These are phyloP conservation scores for Annulohypoxylon moriforme DNA, from an alignment of 495 filamentous ascomycete genomes.

Conservation along the genomic window DNA sequence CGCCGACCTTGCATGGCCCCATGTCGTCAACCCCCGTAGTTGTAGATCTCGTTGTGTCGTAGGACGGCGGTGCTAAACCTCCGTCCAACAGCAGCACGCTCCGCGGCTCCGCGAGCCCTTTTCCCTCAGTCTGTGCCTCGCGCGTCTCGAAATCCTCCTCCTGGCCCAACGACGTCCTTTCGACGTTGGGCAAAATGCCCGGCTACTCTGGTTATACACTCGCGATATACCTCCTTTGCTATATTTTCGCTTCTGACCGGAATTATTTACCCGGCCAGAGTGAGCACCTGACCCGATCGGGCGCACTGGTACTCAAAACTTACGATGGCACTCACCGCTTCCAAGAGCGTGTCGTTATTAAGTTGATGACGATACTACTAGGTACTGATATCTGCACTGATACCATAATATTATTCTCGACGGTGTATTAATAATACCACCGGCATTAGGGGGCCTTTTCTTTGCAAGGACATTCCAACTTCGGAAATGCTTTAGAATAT, in stretches of 20 bases:
- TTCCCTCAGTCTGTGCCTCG: background rate
- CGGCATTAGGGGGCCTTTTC: conserved; percentile 5
- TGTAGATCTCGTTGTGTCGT: conserved; percentile 41
- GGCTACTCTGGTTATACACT: conserved; percentile 13
- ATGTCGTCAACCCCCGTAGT: conserved; percentile 30
- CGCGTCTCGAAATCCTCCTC: background rate
- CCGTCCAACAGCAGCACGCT: conserved; percentile 32
- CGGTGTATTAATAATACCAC: conserved; percentile 29
- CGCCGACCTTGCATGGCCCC: conserved; percentile 43
- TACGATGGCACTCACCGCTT: conserved; percentile 38
- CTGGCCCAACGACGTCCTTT: conserved; percentile 10
- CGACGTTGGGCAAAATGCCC: conserved; percentile 4
- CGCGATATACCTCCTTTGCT: conserved; percentile 24
- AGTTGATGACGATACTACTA: conserved; percentile 34
- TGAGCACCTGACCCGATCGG: conserved; percentile 17
- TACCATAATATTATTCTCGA: conserved; percentile 33
- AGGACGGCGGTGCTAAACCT: conserved; percentile 37
- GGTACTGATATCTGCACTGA: conserved; percentile 21
- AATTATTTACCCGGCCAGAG: conserved; percentile 13
- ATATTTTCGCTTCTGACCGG: conserved; percentile 17
- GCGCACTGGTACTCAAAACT: conserved; percentile 16
- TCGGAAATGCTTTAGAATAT: conserved; percentile 46
- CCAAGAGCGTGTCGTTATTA: conserved; percentile 15
- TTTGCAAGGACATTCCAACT: conserved; percentile 37
- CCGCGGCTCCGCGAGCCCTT: conserved; percentile 15